Evolutionary conservation across 768 basidiomycete genomes (phyloP).

Genomic region (Serpula lacrymans): DNA sequence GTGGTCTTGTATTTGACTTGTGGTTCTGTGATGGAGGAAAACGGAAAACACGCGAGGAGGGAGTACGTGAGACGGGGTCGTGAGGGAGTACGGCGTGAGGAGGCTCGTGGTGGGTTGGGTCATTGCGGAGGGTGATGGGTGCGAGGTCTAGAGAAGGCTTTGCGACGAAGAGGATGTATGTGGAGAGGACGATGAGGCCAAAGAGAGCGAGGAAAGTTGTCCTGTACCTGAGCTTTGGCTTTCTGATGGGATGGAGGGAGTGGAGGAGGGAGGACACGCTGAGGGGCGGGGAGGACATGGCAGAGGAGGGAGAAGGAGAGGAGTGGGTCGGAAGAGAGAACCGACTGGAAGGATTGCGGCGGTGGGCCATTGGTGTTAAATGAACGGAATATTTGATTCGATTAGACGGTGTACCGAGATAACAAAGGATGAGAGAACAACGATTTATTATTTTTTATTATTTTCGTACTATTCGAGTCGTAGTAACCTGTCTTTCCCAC

Average conservation of each 20-base stretch:
- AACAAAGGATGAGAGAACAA: no score
- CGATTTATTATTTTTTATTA: no score
- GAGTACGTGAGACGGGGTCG: slow-evolving; percentile 17
- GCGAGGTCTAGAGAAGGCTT: slow-evolving; percentile 38
- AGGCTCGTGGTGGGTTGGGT: slow-evolving; percentile 24
- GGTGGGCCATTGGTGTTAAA: no score
- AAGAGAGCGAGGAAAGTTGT: slow-evolving; percentile 54
- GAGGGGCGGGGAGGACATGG: slow-evolving; percentile 24
- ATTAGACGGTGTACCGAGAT: no score
- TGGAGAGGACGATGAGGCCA: slow-evolving; percentile 46
- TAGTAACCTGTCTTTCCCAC: no score
- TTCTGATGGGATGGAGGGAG: slow-evolving; percentile 37
- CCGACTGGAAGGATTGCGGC: slow-evolving; percentile 21
- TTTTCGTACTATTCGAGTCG: no score
- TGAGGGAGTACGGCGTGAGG: slow-evolving; percentile 20
- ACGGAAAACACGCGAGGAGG: slow-evolving; percentile 28
- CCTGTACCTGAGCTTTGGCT: slow-evolving; percentile 42
- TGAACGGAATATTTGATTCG: no score
- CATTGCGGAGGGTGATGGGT: slow-evolving; percentile 28
- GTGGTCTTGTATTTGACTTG: slow-evolving; percentile 26
- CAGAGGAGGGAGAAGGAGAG: slow-evolving; percentile 22
- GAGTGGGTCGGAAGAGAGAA: slow-evolving; percentile 13
- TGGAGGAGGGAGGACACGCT: slow-evolving; percentile 27
- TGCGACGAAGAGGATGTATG: slow-evolving; percentile 54
- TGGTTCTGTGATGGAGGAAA: slow-evolving; percentile 5